Percentiles rank a stretch among this genome's conserved stretches.
Evolutionary conservation across 768 basidiomycete genomes (phyloP).

Genomic region (Russula ochroleuca): DNA sequence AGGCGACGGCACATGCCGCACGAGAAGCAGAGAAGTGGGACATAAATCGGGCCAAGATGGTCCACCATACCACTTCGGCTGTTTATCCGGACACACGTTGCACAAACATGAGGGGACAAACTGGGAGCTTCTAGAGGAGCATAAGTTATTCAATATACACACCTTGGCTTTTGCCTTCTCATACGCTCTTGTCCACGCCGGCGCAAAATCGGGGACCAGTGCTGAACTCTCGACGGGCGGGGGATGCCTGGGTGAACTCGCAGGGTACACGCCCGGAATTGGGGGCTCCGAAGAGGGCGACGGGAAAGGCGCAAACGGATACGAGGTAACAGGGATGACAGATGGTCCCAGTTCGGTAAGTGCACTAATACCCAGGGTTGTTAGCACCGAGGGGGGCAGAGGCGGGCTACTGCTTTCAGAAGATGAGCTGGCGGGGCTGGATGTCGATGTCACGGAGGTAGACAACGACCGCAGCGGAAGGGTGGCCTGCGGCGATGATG

Average conservation of each 20-base stretch:
- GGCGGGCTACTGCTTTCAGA: background rate
- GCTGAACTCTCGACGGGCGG: slow-evolving; percentile 46
- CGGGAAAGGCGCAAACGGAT: slow-evolving; percentile 20
- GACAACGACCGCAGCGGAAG: background rate
- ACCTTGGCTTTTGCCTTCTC: slow-evolving; percentile 46
- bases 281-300: slow-evolving; percentile 45
- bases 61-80: background rate
- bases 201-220: slow-evolving; percentile 45
- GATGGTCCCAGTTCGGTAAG: slow-evolving; percentile 12
- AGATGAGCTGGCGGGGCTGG: slow-evolving; percentile 7
- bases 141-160: background rate
- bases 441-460: background rate
- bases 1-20: background rate
- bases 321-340: slow-evolving; percentile 14
- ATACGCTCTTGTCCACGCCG: slow-evolving; percentile 56
- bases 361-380: background rate
- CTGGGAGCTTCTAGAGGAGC: background rate
- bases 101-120: background rate
- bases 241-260: slow-evolving; percentile 51
- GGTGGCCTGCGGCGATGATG: background rate
- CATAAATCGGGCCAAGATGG: background rate
- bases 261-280: slow-evolving; percentile 50
- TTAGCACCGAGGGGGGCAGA: background rate
- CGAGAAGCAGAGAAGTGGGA: background rate
- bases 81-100: background rate